Evolutionary conservation across 2,329 filamentous ascomycete genomes (phyloP), one percentile per base, ranked within the genome.

Genomic region (Fonsecaea pedrosoi): DNA sequence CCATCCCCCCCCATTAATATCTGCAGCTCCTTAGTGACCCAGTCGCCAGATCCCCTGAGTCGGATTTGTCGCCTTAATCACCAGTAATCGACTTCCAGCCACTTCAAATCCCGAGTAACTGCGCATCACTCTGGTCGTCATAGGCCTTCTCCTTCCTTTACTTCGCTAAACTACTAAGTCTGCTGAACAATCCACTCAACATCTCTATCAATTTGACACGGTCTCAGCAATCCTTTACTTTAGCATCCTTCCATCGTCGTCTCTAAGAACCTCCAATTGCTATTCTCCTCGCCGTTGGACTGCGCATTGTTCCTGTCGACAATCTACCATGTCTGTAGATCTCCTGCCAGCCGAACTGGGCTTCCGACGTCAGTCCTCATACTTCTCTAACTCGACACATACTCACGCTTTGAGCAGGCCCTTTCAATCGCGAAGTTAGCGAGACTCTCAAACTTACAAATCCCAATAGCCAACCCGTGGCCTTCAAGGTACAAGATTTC

Each of bases 341-440:
- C 92, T 99, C 78, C 90, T 95, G 75, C 95, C 94, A 68, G 81
- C 87, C 74, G 95, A 98, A 86, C 89, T 99, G 78, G 91, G 89
- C 83, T 99, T 99, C 83, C 90, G 89, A 82, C 91, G 95, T 98
- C 73, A 72, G 80, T 74, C 61, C 34, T 63, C 60, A 68, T 68
- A 34, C 55, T 37, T 70, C 69, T 54, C 63, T 53, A 54, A 21
- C 25, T 54, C 40, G 15, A 21, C 53, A 45, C 37, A 56, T 13
- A 40, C 64, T 58, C 42, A 53, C 60, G 71, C 68, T 77, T 77
- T 74, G 59, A 62, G 70, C 65, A 89, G 87, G 87, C 62, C 87
- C 86, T 62, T 89, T 89, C 79, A 86, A 84, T 73, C 83, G 85
- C 66, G 87, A 89, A 79, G 86, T 89, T 70, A 86, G 85, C 73